phyloP scores from a whole-genome alignment of 495 filamentous ascomycete genomes.

The Penicillium roqueforti region DNA sequence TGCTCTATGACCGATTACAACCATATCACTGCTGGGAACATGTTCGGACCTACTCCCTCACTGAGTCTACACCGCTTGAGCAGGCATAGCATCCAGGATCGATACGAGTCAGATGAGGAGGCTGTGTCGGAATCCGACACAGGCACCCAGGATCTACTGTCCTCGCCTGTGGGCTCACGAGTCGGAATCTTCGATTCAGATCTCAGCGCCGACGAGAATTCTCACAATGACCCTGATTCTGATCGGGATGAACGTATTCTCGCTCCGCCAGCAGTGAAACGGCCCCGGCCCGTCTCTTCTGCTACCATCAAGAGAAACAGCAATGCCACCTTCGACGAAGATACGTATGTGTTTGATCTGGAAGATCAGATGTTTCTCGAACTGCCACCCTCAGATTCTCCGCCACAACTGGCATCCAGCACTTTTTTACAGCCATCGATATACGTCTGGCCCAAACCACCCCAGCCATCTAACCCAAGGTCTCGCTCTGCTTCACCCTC shows the following conservation, averaged over 20 bases:
- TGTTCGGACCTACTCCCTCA: constrained; percentile 31
- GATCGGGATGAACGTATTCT: constrained; percentile 26
- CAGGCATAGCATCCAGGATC: constrained; percentile 33
- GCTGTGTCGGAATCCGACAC: constrained; percentile 40
- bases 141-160: constrained; percentile 33
- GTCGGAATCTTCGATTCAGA: constrained; percentile 29
- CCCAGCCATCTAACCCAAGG: constrained; percentile 8
- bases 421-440: constrained; percentile 34
- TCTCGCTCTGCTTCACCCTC: constrained; percentile 31
- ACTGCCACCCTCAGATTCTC: constrained; percentile 32
- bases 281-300: constrained; percentile 36
- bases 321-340: constrained; percentile 31
- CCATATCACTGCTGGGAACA: constrained; percentile 11
- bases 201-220: constrained; percentile 31
- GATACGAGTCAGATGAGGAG: constrained; percentile 46
- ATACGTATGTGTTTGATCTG: constrained; percentile 35
- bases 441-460: constrained; percentile 30
- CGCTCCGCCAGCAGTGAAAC: constrained; percentile 22
- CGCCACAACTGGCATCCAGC: constrained; percentile 32
- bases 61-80: constrained; percentile 37
- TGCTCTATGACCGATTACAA: neutral
- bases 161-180: constrained; percentile 31
- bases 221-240: constrained; percentile 24
- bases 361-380: constrained; percentile 41
- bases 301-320: constrained; percentile 43